A percentile compares a stretch with the other conserved stretches of the same genome.
Evolutionary conservation across 805 yeast species (phyloP).

Genomic region (Kodamaea leandrae): DNA sequence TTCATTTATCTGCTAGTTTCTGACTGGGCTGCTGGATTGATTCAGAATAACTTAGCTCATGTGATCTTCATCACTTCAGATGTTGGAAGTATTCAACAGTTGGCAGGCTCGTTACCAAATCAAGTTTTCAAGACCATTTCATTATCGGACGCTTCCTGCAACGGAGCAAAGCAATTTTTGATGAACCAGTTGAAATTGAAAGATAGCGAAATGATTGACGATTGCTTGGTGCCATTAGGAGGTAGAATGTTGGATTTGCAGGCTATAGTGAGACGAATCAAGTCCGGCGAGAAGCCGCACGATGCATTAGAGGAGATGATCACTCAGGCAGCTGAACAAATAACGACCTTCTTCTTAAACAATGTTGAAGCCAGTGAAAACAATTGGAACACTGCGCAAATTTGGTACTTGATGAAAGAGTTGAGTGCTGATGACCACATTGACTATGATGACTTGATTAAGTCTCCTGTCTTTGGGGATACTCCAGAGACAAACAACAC

Average conservation of each 20-base stretch:
- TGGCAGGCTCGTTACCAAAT: constrained; percentile 75
- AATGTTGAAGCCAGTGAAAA: constrained; percentile 29
- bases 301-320: constrained; percentile 80
- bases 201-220: constrained; percentile 44
- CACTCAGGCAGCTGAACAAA: constrained; percentile 80
- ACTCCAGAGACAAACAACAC: constrained; percentile 45
- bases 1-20: constrained; percentile 73
- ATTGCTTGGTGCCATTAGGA: constrained; percentile 73
- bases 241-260: constrained; percentile 95
- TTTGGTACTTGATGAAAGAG: constrained; percentile 76
- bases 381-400: constrained; percentile 74
- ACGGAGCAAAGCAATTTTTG: constrained; percentile 70
- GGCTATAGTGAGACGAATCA: constrained; percentile 81
- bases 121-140: constrained; percentile 76
- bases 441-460: constrained; percentile 49
- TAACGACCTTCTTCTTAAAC: constrained; percentile 70
- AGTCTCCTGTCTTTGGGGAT: constrained; percentile 58
- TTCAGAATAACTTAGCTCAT: constrained; percentile 80
- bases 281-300: constrained; percentile 79
- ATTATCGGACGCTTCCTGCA: constrained; percentile 76
- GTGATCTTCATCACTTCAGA: constrained; percentile 87
- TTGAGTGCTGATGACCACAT: constrained; percentile 51
- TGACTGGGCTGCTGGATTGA: constrained; percentile 82
- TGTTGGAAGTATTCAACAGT: constrained; percentile 65
- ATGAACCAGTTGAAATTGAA: constrained; percentile 46